These are phyloP conservation scores for Penicillium thymicola DNA, from an alignment of 2,329 filamentous ascomycete genomes.

Conservation along the genomic window DNA sequence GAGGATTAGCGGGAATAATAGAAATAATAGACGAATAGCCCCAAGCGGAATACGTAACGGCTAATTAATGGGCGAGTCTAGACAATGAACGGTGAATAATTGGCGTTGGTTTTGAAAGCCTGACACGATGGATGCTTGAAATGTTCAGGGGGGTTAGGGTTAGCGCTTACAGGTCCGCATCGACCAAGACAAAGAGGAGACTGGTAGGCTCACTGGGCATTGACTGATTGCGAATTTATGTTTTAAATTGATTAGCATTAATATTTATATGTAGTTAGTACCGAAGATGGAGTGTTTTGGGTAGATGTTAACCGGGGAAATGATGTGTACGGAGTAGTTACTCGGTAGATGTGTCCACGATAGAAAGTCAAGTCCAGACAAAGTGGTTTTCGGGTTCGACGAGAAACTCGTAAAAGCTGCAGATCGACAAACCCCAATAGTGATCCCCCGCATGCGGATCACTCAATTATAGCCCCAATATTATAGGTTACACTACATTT, in stretches of 20 bases:
- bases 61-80: constrained; percentile 12
- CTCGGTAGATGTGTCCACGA: no score
- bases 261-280: background rate
- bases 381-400: no score
- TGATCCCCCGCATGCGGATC: no score
- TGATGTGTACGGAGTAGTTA: background rate
- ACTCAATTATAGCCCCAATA: no score
- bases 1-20: background rate
- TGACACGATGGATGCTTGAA: background rate
- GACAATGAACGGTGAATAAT: constrained; percentile 2
- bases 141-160: background rate
- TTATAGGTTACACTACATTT: background rate
- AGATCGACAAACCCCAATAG: no score
- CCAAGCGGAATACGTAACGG: constrained; percentile 6
- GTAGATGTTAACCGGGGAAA: background rate
- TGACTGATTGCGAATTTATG: background rate
- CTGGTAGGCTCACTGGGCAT: background rate
- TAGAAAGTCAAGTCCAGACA: no score
- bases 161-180: background rate
- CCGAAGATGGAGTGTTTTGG: background rate
- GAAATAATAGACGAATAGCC: background rate
- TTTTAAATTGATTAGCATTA: background rate
- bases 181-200: background rate
- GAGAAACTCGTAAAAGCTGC: no score
- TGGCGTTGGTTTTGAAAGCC: background rate